Evolutionary conservation across 169 alveolate genomes (phyloP).

Genomic region (Plasmodium chabaudi): DNA sequence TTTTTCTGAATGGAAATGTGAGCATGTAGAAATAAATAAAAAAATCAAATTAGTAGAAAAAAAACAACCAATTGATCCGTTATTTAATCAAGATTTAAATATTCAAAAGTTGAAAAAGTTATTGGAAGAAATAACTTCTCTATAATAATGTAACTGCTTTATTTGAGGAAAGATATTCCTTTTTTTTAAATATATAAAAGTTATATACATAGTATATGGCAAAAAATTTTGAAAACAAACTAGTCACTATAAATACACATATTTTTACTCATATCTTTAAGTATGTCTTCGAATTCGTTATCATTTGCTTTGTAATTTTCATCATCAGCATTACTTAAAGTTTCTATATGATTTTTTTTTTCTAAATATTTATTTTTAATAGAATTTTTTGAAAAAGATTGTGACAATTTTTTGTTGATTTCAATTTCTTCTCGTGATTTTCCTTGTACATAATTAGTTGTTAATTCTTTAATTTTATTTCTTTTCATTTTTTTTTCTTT

Average conservation of each 20-base stretch:
- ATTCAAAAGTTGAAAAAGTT: no score
- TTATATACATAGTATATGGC: neutral
- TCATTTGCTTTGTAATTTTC: constrained; percentile 11
- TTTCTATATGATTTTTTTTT: constrained; percentile 28
- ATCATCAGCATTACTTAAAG: constrained; percentile 45
- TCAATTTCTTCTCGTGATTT: constrained; percentile 36
- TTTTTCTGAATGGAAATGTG: neutral
- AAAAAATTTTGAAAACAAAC: neutral
- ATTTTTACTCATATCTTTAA: constrained; percentile 29
- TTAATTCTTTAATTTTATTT: constrained; percentile 43
- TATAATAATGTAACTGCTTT: no score
- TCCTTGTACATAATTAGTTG: constrained; percentile 5
- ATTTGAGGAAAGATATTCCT: no score
- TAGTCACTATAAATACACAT: constrained; percentile 62
- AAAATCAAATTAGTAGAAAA: no score
- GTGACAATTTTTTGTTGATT: constrained; percentile 41
- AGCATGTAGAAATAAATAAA: neutral
- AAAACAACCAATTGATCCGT: no score
- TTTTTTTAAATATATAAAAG: no score
- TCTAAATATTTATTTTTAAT: constrained; percentile 58
- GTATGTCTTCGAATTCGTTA: neutral
- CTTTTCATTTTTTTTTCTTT: constrained; percentile 43
- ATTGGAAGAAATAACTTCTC: no score
- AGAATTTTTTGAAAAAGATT: constrained; percentile 55
- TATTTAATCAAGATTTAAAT: no score